These are phyloP conservation scores for Fraxinus floribunda DNA, from an alignment of 305 asterid genomes.

Conservation along the genomic window DNA sequence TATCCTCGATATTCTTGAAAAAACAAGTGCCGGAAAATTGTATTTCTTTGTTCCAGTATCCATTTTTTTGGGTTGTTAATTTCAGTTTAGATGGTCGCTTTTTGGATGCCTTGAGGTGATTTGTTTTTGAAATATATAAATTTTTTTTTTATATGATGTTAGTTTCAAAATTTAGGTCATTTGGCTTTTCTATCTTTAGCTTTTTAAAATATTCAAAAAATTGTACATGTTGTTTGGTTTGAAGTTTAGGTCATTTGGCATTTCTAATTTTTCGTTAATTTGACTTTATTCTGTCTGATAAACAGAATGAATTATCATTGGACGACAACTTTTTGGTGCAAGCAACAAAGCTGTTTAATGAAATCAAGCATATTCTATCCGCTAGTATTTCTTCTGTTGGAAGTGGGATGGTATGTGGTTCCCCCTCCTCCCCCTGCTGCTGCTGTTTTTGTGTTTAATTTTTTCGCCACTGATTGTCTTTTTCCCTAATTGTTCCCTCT, in stretches of 20 bases:
- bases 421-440: not conserved
- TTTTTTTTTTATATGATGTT: not conserved
- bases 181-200: constrained; percentile 6
- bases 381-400: constrained; percentile 64
- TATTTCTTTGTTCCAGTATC: not conserved
- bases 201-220: not conserved
- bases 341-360: constrained; percentile 62
- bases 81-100: not conserved
- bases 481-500: not conserved
- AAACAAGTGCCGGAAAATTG: not conserved
- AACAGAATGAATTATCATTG: constrained; percentile 60
- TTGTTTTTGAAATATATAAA: not conserved
- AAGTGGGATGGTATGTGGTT: constrained; percentile 55
- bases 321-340: constrained; percentile 44
- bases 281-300: not conserved
- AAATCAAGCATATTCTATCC: constrained; percentile 60
- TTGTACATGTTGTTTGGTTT: not conserved
- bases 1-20: not conserved
- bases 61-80: not conserved
- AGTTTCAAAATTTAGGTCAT: constrained; percentile 6
- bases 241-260: not conserved
- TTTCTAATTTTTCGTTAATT: not conserved
- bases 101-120: constrained; percentile 10
- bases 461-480: not conserved
- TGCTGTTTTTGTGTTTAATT: not conserved